Base-by-base conservation (phyloP, 2,329 filamentous ascomycete genomes). In the Claviceps digitariae region DNA sequence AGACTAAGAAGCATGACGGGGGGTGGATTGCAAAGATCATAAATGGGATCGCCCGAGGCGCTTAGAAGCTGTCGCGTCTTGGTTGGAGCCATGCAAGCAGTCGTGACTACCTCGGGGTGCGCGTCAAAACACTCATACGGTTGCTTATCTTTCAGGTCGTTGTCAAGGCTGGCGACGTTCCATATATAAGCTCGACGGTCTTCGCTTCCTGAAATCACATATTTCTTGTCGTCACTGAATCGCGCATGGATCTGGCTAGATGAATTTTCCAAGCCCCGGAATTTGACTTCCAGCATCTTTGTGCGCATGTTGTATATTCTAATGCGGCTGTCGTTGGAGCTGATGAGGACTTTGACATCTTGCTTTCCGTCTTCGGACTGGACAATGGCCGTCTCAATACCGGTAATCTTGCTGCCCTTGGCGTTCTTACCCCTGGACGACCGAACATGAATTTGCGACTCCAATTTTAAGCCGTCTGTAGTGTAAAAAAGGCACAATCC, bases 331-430 rank as follows among this genome's bases (percentile, higher is more conserved):
- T 98, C 93, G 61, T 97, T 98, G 59, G 90, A 96, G 1, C 89
- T 95, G 54, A 98, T 83, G 7, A 98, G 73, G 2, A 98, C 73
- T 62, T 94, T 95, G 50, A 88, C 77, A 52, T 90, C 85, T 1
- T 81, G 81, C 38, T 78, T 78, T 13, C 69, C 66, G 8, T 66
- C 50, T 8, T 59, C 65, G 3, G 59, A 47, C 2, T 82, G 81
- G 49, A 81, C 73, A 17, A 72, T 68, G 58, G 84, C 82, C 0
- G 89, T 86, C 62, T 91, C 83, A 52, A 98, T 95, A 7, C 90
- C 90, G 0, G 93, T 97, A 60, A 98, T 95, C 66, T 98, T 98
- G 72, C 90, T 95, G 6, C 91, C 91, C 66, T 95, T 96, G 4
- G 90, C 86, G 63, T 96, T 97, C 64, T 90, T 90, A 2, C 93